Evolutionary conservation across 257 asterid genomes (phyloP).

Genomic region (Henckelia pumila): DNA sequence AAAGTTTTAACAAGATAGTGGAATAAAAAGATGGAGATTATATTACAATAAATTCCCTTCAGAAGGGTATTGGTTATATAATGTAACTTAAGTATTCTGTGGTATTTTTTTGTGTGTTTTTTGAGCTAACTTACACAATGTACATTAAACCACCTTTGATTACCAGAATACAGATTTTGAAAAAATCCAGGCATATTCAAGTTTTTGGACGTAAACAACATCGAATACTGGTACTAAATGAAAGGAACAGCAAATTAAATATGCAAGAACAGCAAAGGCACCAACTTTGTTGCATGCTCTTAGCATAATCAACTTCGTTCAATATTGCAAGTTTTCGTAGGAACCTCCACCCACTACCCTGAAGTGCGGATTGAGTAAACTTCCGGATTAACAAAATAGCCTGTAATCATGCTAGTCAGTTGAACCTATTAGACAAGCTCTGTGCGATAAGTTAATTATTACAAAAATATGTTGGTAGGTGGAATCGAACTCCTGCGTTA

Average conservation of each 20-base stretch:
- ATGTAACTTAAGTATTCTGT: neutral
- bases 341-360: no score
- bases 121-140: slow-evolving; percentile 17
- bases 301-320: no score
- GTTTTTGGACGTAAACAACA: neutral
- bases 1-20: slow-evolving; percentile 14
- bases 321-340: no score
- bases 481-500: no score
- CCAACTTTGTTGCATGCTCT: neutral
- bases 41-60: slow-evolving; percentile 32
- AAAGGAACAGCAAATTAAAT: neutral
- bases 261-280: neutral
- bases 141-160: slow-evolving; percentile 22
- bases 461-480: no score
- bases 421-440: no score
- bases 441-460: no score
- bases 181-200: slow-evolving; percentile 1
- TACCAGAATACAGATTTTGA: slow-evolving; percentile 12
- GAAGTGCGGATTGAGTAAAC: no score
- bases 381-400: no score
- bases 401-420: no score
- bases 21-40: slow-evolving; percentile 29
- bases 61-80: slow-evolving; percentile 44
- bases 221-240: neutral
- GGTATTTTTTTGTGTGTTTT: slow-evolving; percentile 4